Evolutionary conservation across 352 stramenopile species (phyloP), one percentile per base, ranked within the genome.

Genomic region (Pythium folliculosum): DNA sequence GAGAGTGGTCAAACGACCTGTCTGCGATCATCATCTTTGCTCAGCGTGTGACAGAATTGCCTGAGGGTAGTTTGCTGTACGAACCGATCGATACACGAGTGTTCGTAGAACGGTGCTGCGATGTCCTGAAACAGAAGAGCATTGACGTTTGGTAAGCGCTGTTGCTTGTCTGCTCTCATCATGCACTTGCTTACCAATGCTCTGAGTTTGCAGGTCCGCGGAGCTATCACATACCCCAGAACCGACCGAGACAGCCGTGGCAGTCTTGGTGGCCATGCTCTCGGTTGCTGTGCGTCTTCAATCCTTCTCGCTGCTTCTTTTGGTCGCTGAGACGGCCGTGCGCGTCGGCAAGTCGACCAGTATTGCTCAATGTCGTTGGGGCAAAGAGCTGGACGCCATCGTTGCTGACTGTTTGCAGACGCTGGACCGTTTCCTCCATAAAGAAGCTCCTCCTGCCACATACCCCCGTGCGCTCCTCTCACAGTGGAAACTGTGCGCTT

Each of bases 401-500:
- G 19, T 63, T 9, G 21, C 17, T 30, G 35, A 40, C 5, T 58
- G 45, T 27, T 25, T 56, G 55, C 55, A 55, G 6, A 66, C 59
- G 13, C 64, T 91, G 25, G 61, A 68, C 22, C 60, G 75, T 19
- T 72, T 79, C 52, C 69, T 65, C 21, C 30, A 61, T 1, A 62
- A 65, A 5, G 48, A 53, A 23, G 63, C 56, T 9, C 64, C 87
- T n/a, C 78, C 77, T 23, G 77, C 83, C 12, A 86, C 85, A 9
- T 87, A 80, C 57, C 69, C 85, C 48, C 77, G 85, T 53, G 75
- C 76, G 25, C 65, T 93, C 12, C 64, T 84, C 10, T 75, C 80
- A 0, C 82, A 90, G 45, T 93, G 84, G 84, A 90, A 88, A 66
- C 50, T 91, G 6, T 85, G 74, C 4, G 78, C 78, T 7, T 88